phyloP scores from a whole-genome alignment of 352 stramenopile genomes.

The Globisporangium cystogenes region DNA sequence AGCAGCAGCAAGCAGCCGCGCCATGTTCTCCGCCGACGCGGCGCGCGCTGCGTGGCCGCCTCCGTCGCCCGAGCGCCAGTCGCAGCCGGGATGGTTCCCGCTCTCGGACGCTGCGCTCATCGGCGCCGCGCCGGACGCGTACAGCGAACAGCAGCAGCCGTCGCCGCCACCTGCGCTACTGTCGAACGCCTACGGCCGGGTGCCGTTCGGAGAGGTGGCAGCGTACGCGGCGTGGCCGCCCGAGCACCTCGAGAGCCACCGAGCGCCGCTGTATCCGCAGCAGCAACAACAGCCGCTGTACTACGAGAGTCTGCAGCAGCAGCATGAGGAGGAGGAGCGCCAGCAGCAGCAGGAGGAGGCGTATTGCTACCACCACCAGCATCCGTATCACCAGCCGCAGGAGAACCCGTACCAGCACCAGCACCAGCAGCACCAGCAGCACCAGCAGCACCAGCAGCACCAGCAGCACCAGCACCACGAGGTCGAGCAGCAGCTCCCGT shows the following conservation, averaged over 20 bases:
- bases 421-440: background rate
- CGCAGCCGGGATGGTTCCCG: conserved; percentile 51
- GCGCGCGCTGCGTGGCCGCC: background rate
- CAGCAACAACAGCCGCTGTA: background rate
- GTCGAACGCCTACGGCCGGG: background rate
- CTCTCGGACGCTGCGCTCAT: conserved; percentile 30
- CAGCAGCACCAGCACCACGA: background rate
- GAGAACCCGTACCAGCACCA: background rate
- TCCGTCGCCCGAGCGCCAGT: conserved; percentile 10
- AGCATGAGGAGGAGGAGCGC: too few relatives aligned
- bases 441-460: background rate
- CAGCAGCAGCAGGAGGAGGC: background rate
- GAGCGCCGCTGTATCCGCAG: background rate
- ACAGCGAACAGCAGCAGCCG: background rate
- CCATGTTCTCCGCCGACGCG: background rate
- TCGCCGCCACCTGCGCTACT: background rate
- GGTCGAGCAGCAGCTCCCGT: too few relatives aligned
- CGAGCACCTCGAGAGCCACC: conserved; percentile 1
- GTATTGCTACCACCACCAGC: background rate
- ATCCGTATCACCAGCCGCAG: background rate
- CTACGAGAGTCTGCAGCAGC: background rate
- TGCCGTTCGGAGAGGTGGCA: background rate
- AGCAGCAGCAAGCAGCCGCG: too few relatives aligned
- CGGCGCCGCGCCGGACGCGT: background rate
- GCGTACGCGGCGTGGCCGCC: background rate